A percentile compares a stretch with the other conserved stretches of the same genome.
phyloP scores from a whole-genome alignment of 805 yeast species.

The Peterozyma xylosa region DNA sequence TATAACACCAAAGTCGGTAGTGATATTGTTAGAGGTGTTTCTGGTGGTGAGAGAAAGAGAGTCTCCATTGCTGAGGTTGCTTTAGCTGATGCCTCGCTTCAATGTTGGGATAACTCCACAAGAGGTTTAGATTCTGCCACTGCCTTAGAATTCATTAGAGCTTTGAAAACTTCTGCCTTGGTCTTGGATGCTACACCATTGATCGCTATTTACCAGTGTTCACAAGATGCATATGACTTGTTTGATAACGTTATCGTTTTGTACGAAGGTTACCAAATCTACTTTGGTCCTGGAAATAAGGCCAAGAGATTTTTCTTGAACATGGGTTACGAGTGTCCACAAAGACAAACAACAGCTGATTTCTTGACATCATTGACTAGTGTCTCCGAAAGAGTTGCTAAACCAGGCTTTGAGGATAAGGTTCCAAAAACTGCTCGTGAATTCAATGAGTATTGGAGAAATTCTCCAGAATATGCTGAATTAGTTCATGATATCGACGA shows the following conservation, averaged over 20 bases:
- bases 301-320: slow-evolving; percentile 31
- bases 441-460: slow-evolving; percentile 42
- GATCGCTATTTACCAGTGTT: slow-evolving; percentile 41
- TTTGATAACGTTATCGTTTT: slow-evolving; percentile 33
- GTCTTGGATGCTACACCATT: slow-evolving; percentile 41
- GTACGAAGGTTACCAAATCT: slow-evolving; percentile 38
- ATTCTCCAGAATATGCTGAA: slow-evolving; percentile 31
- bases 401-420: slow-evolving; percentile 33
- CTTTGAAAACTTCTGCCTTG: slow-evolving; percentile 48
- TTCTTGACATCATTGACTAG: slow-evolving; percentile 32
- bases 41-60: slow-evolving; percentile 64
- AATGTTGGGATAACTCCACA: slow-evolving; percentile 64
- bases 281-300: slow-evolving; percentile 25
- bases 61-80: slow-evolving; percentile 54
- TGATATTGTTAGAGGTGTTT: slow-evolving; percentile 56
- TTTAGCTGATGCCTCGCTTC: slow-evolving; percentile 38
- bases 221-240: slow-evolving; percentile 35
- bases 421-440: slow-evolving; percentile 49
- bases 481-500: slow-evolving; percentile 37
- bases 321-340: slow-evolving; percentile 40
- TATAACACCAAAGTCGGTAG: slow-evolving; percentile 53
- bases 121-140: slow-evolving; percentile 70
- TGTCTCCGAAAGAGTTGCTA: slow-evolving; percentile 39
- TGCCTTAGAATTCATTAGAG: slow-evolving; percentile 55
- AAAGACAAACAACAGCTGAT: slow-evolving; percentile 40